Evolutionary conservation across 2,329 filamentous ascomycete genomes (phyloP), one percentile per base, ranked within the genome.

Genomic region (Trichoderma koningii): DNA sequence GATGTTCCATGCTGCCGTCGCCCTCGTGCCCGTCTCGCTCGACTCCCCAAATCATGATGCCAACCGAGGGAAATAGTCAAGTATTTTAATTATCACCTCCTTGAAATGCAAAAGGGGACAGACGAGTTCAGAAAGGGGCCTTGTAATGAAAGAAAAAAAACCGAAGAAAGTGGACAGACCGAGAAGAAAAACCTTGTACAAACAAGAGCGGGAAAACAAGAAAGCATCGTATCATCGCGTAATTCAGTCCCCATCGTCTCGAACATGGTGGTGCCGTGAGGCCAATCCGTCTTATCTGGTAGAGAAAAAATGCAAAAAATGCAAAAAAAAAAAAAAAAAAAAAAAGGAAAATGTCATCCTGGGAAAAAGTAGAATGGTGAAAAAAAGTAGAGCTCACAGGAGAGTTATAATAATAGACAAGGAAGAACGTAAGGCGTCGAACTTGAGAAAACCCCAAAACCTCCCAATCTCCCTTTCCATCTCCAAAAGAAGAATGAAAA

Each of bases 241-340:
- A 55, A 65, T 56, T 61, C 55, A 65, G 61, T 48, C 56, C 56
- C 55, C 56, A 55, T 59, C 63, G 47, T 47, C 44, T 34, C 73
- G 72, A 72, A 66, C 70, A 65, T 72, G 69, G 71, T 71, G 34
- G 69, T 75, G 76, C 76, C 76, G 76, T 74, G 76, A 77, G 76
- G 76, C 76, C 69, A 73, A 72, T 72, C 74, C 74, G 71, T 77
- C 75, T 77, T 76, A 71, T 71, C 72, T 73, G 69, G 70, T 68
- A 72, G 71, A 71, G 70, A 68, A 60, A 69, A 63, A 19, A 41
- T 34, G n/a, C n/a, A n/a, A n/a, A n/a, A n/a, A n/a, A n/a, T n/a
- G n/a, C n/a, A 34, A 45, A 38, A 38, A 12, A 38, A 10, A 12
- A 14, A 30, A 5, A n/a, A 34, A 45, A 38, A 38, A 12, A 38